Conservation (phyloP, 768 basidiomycete species). For the Cytidiella melzeri region DNA sequence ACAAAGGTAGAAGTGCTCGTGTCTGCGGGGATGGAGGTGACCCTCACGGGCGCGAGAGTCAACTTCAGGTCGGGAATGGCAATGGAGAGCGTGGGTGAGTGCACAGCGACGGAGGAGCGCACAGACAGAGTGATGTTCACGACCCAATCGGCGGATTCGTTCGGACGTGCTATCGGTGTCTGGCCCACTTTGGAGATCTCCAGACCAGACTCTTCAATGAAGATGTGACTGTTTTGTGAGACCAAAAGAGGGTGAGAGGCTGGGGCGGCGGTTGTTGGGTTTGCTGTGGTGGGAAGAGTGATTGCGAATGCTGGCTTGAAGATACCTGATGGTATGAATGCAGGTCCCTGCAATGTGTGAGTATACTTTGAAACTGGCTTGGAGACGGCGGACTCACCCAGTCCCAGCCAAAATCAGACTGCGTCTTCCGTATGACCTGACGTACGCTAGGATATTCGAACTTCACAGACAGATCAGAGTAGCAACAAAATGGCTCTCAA, state of each 20-base stretch:
- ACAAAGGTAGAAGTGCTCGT: slow-evolving; percentile 33
- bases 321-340: slow-evolving; percentile 50
- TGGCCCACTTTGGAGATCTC: slow-evolving; percentile 52
- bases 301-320: slow-evolving; percentile 51
- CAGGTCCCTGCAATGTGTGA: slow-evolving; percentile 38
- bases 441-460: slow-evolving; percentile 46
- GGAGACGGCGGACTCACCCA: slow-evolving; percentile 33
- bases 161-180: slow-evolving; percentile 33
- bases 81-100: slow-evolving; percentile 34
- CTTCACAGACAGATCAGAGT: slow-evolving; percentile 19
- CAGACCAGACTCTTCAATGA: slow-evolving; percentile 46
- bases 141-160: slow-evolving; percentile 47
- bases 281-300: slow-evolving; percentile 26
- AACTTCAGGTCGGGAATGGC: slow-evolving; percentile 43
- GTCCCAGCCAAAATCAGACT: slow-evolving; percentile 58
- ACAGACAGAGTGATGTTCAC: slow-evolving; percentile 48
- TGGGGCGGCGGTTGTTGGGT: slow-evolving; percentile 3
- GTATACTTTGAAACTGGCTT: background rate
- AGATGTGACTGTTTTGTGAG: slow-evolving; percentile 24
- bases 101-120: slow-evolving; percentile 34
- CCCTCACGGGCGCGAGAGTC: slow-evolving; percentile 29
- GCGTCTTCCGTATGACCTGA: slow-evolving; percentile 43
- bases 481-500: background rate
- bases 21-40: slow-evolving; percentile 19
- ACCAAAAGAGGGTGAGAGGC: slow-evolving; percentile 20